Conservation (phyloP, 805 yeast genomes). For the Metschnikowia sp. region DNA sequence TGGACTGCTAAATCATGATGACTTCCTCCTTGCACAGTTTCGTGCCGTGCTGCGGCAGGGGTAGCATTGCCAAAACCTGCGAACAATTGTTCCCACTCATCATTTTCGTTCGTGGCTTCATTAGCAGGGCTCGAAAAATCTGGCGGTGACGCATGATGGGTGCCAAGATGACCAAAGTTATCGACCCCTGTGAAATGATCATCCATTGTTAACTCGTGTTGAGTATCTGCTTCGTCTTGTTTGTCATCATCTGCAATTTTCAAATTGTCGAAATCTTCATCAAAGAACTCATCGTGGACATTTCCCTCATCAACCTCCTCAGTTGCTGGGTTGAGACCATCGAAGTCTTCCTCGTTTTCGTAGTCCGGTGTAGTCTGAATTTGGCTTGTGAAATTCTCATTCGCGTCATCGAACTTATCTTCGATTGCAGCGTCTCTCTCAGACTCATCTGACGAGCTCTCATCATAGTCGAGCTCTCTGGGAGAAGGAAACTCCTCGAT, state of each 20-base stretch:
- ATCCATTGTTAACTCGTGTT: constrained; percentile 24
- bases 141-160: constrained; percentile 14
- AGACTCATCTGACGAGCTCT: constrained; percentile 43
- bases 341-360: constrained; percentile 36
- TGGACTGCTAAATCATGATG: constrained; percentile 60
- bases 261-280: constrained; percentile 37
- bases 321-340: constrained; percentile 35
- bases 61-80: constrained; percentile 73
- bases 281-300: constrained; percentile 28
- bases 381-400: constrained; percentile 23
- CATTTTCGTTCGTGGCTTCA: constrained; percentile 36
- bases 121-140: constrained; percentile 7
- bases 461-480: constrained; percentile 51
- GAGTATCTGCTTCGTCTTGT: constrained; percentile 26
- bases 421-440: constrained; percentile 22
- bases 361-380: constrained; percentile 13
- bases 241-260: constrained; percentile 30
- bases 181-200: constrained; percentile 43
- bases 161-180: constrained; percentile 6
- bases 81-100: constrained; percentile 93
- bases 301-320: not conserved
- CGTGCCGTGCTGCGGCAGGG: constrained; percentile 1
- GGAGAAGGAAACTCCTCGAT: constrained; percentile 61
- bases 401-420: constrained; percentile 33
- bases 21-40: constrained; percentile 2